Evolutionary conservation across 1,284 basidiomycete genomes (phyloP).

Genomic region (Fomitopsis betulina): DNA sequence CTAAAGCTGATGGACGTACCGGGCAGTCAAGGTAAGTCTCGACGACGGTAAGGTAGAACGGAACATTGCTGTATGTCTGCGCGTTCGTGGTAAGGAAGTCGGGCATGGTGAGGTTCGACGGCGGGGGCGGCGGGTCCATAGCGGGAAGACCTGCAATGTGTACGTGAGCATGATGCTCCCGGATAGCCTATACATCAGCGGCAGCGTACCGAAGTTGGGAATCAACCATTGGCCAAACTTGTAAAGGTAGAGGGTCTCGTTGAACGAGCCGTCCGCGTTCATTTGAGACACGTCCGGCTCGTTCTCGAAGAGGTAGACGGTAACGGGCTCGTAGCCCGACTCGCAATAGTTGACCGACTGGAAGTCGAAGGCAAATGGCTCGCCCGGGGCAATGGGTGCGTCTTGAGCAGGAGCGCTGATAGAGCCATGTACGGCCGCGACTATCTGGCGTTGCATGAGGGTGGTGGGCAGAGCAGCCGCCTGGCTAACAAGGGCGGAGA

Average conservation of each 20-base stretch:
- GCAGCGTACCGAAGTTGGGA: conserved; percentile 20
- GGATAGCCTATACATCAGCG: neutral
- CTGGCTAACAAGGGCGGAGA: neutral
- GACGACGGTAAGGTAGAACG: conserved; percentile 8
- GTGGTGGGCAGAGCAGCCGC: neutral
- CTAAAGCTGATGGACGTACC: neutral
- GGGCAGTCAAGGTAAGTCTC: conserved; percentile 11
- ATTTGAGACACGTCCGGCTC: conserved; percentile 12
- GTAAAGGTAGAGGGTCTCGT: conserved; percentile 14
- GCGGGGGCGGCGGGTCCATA: conserved; percentile 1
- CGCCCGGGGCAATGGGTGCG: conserved; percentile 12
- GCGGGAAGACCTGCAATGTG: neutral
- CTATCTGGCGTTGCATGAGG: conserved; percentile 12
- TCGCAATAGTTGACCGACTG: conserved; percentile 15
- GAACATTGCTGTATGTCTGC: neutral
- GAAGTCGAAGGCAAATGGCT: conserved; percentile 17
- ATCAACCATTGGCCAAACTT: conserved; percentile 18
- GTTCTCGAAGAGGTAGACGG: conserved; percentile 15
- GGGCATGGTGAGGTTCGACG: conserved; percentile 9
- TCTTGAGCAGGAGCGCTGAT: conserved; percentile 12
- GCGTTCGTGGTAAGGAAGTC: neutral
- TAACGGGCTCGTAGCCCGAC: conserved; percentile 18
- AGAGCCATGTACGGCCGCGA: conserved; percentile 12
- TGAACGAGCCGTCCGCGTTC: conserved; percentile 12
- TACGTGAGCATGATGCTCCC: neutral